These are phyloP conservation scores for Lactarius trivialis DNA, from an alignment of 768 basidiomycete species.

Conservation along the genomic window DNA sequence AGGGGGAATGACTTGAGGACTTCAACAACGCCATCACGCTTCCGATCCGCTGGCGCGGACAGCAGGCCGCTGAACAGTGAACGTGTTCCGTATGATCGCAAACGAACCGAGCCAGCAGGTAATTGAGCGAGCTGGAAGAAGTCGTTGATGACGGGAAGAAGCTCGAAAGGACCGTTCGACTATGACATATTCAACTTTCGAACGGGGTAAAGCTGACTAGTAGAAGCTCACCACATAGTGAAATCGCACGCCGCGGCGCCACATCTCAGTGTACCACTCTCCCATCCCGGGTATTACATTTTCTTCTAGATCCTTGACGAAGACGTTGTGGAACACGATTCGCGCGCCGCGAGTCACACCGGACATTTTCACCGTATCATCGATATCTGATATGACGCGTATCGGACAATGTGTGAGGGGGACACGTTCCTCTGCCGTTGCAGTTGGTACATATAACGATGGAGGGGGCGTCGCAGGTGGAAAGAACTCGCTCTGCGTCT, in stretches of 20 bases:
- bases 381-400: conserved; percentile 87
- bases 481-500: conserved; percentile 6
- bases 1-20: conserved; percentile 67
- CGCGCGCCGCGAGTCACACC: conserved; percentile 75
- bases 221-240: conserved; percentile 74
- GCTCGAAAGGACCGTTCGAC: conserved; percentile 87
- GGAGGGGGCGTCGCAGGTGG: not conserved
- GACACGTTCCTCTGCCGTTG: conserved; percentile 25
- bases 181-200: conserved; percentile 26
- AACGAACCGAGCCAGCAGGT: conserved; percentile 58
- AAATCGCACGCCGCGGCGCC: conserved; percentile 65
- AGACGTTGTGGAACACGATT: conserved; percentile 84
- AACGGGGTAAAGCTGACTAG: not conserved
- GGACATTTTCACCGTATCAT: conserved; percentile 85
- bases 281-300: conserved; percentile 78
- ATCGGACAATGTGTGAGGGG: conserved; percentile 55
- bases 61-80: conserved; percentile 80
- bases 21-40: conserved; percentile 74
- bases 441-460: conserved; percentile 10
- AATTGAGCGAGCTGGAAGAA: conserved; percentile 12
- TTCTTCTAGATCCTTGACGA: conserved; percentile 78
- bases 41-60: conserved; percentile 75
- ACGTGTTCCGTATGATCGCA: conserved; percentile 81
- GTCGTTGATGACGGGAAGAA: conserved; percentile 50
- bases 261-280: conserved; percentile 68